Evolutionary conservation across 2,329 filamentous ascomycete species (phyloP).

Genomic region (Didymella arachidicola): DNA sequence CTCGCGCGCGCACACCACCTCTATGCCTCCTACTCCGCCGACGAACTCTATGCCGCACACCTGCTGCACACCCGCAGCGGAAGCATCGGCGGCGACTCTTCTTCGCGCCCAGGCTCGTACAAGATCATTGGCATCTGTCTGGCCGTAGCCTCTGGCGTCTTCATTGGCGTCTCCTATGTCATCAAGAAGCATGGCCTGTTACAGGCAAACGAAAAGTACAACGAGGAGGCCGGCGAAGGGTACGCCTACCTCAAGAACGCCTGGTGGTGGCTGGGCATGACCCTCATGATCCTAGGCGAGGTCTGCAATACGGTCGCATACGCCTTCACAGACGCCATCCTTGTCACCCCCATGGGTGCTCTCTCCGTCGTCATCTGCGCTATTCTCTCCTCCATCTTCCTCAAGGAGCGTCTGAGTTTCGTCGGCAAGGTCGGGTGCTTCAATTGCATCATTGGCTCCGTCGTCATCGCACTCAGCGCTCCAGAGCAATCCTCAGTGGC

Average conservation of each 20-base stretch:
- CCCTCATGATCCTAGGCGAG: slow-evolving; percentile 93
- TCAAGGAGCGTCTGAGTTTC: slow-evolving; percentile 94
- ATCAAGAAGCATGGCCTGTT: slow-evolving; percentile 93
- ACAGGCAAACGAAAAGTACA: slow-evolving; percentile 93
- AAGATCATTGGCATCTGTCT: slow-evolving; percentile 87
- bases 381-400: slow-evolving; percentile 88
- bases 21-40: slow-evolving; percentile 6
- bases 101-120: slow-evolving; percentile 66
- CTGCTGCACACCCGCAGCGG: slow-evolving; percentile 57
- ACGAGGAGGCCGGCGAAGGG: slow-evolving; percentile 92
- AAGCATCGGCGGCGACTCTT: slow-evolving; percentile 37
- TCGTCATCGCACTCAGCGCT: slow-evolving; percentile 94
- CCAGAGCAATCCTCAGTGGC: slow-evolving; percentile 83
- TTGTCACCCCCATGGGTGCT: slow-evolving; percentile 91
- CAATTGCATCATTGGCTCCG: slow-evolving; percentile 89
- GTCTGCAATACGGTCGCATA: slow-evolving; percentile 98
- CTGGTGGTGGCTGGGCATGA: slow-evolving; percentile 97
- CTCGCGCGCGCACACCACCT: slow-evolving; percentile 12
- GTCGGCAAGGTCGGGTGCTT: slow-evolving; percentile 97
- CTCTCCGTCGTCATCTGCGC: slow-evolving; percentile 92
- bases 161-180: slow-evolving; percentile 95
- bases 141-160: slow-evolving; percentile 84
- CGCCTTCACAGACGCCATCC: slow-evolving; percentile 93
- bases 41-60: slow-evolving; percentile 47
- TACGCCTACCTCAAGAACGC: slow-evolving; percentile 96